Percentiles rank a stretch among this genome's conserved stretches.
phyloP scores from a whole-genome alignment of 768 basidiomycete species.

The Austroboletus eburneus region DNA sequence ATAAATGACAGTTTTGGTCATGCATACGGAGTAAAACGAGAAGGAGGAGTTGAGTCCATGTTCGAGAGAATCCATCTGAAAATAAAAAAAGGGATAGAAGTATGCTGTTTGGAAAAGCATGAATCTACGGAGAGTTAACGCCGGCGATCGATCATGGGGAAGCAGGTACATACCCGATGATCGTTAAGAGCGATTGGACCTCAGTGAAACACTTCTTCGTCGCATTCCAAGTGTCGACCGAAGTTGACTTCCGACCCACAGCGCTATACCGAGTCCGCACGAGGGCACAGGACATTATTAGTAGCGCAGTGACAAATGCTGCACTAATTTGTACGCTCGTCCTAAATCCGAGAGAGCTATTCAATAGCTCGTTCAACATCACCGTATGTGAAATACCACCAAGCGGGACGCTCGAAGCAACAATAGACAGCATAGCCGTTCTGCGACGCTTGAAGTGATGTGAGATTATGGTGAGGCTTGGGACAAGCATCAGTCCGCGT shows the following conservation, averaged over 20 bases:
- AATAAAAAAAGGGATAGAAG: conserved; percentile 53
- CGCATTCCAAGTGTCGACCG: conserved; percentile 14
- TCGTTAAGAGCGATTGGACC: conserved; percentile 21
- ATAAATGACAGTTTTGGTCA: too few relatives aligned
- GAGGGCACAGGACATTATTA: conserved; percentile 36
- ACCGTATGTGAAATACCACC: conserved; percentile 60
- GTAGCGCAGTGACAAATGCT: conserved; percentile 32
- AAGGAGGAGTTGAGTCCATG: conserved; percentile 43
- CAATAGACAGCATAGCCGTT: conserved; percentile 42
- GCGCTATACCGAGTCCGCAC: conserved; percentile 33
- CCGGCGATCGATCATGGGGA: background rate
- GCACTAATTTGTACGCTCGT: conserved; percentile 38
- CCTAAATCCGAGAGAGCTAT: conserved; percentile 43
- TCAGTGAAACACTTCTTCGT: conserved; percentile 21
- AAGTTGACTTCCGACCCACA: background rate
- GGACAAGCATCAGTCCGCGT: conserved; percentile 43
- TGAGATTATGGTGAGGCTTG: conserved; percentile 38
- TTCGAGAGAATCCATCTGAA: conserved; percentile 51
- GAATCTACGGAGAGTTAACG: conserved; percentile 11
- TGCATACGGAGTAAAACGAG: conserved; percentile 51
- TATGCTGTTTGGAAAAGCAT: conserved; percentile 35
- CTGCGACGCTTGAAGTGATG: conserved; percentile 43
- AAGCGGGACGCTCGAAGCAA: conserved; percentile 43
- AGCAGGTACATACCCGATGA: conserved; percentile 14
- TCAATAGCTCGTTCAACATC: conserved; percentile 48